Evolutionary conservation across 2,329 filamentous ascomycete species (phyloP).

Genomic region (Cytospora chrysosperma): DNA sequence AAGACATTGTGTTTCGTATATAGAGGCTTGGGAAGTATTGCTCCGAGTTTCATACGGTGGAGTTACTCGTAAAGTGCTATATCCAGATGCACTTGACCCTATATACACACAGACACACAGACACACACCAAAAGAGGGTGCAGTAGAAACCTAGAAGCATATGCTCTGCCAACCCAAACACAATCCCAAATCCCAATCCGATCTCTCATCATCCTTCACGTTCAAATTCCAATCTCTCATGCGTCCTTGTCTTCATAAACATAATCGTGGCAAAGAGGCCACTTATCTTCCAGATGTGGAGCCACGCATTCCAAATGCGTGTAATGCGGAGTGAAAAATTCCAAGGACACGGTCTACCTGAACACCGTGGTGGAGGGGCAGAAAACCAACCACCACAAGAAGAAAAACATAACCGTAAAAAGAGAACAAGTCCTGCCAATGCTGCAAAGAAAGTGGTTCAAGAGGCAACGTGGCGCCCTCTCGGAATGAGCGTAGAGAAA

Average conservation of each 20-base stretch:
- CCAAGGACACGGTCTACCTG: conserved; percentile 11
- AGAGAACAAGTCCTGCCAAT: conserved; percentile 2
- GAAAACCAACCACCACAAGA: not conserved
- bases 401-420: not conserved
- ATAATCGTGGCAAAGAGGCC: conserved; percentile 2
- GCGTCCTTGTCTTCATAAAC: conserved; percentile 10
- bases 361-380: not conserved
- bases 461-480: not conserved
- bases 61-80: not conserved
- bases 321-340: conserved; percentile 3
- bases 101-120: not conserved
- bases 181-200: not conserved
- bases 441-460: not conserved
- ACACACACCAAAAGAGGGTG: not conserved
- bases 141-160: not conserved
- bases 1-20: not conserved
- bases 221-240: not conserved
- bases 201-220: not conserved
- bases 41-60: not conserved
- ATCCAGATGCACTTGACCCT: not conserved
- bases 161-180: not conserved
- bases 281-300: too few species aligned
- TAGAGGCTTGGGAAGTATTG: not conserved
- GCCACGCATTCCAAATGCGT: not conserved
- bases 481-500: conserved; percentile 3